These are phyloP conservation scores for Croton laevigatus DNA, from an alignment of 441 rosid species.

Conservation along the genomic window DNA sequence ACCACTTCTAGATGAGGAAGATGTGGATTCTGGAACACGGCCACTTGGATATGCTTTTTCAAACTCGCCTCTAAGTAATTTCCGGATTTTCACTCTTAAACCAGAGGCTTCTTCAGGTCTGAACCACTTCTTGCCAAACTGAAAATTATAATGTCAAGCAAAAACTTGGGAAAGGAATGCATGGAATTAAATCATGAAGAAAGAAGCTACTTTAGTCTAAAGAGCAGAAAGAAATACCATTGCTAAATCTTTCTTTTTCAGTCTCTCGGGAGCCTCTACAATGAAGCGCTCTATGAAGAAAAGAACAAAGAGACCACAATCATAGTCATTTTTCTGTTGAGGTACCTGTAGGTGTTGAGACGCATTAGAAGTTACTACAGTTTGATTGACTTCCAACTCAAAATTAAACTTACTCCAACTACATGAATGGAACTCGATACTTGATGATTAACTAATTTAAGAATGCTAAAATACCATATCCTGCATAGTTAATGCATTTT, in stretches of 20 bases:
- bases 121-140: slow-evolving; percentile 93
- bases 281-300: slow-evolving; percentile 85
- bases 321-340: slow-evolving; percentile 88
- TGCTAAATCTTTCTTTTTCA: slow-evolving; percentile 64
- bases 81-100: slow-evolving; percentile 61
- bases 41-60: slow-evolving; percentile 23
- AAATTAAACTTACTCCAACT: too few species aligned
- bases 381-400: too few species aligned
- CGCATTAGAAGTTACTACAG: background rate
- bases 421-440: too few species aligned
- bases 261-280: slow-evolving; percentile 82
- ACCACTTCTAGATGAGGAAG: slow-evolving; percentile 14
- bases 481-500: background rate
- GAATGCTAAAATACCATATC: background rate
- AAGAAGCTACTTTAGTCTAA: background rate
- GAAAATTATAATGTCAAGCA: slow-evolving; percentile 18
- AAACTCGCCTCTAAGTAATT: slow-evolving; percentile 52
- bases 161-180: background rate
- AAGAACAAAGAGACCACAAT: slow-evolving; percentile 93
- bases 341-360: slow-evolving; percentile 64
- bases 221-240: slow-evolving; percentile 46
- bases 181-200: background rate
- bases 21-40: slow-evolving; percentile 6
- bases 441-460: too few species aligned
- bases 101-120: slow-evolving; percentile 83